Conservation (phyloP, 768 basidiomycete species). For the Hericium rajendrae region DNA sequence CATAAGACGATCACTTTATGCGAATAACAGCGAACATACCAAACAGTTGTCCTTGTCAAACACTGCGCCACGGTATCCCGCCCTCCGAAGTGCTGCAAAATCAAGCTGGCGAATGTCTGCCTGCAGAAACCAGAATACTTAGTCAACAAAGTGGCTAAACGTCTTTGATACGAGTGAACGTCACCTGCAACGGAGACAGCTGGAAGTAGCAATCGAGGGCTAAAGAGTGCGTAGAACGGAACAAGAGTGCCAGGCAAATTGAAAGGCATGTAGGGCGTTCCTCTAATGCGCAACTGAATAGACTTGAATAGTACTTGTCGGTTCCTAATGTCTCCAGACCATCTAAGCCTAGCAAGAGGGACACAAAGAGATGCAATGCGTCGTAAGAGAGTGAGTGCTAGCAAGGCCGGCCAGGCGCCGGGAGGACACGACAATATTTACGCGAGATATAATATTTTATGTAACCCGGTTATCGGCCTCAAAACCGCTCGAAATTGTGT, state of each 20-base stretch:
- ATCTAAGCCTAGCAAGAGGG: too few species aligned
- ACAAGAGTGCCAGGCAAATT: conserved; percentile 65
- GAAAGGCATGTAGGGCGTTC: conserved; percentile 44
- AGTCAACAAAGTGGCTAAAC: neutral
- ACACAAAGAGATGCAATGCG: too few species aligned
- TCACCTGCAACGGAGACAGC: conserved; percentile 57
- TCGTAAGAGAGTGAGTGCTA: too few species aligned
- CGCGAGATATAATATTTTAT: too few species aligned
- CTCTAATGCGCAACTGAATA: too few species aligned
- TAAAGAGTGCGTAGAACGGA: conserved; percentile 59
- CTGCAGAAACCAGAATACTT: conserved; percentile 22
- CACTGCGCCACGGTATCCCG: conserved; percentile 83
- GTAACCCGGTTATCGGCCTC: too few species aligned
- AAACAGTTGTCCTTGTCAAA: conserved; percentile 98
- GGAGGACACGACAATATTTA: too few species aligned
- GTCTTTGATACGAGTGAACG: neutral
- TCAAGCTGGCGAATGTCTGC: conserved; percentile 82
- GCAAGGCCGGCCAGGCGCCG: too few species aligned
- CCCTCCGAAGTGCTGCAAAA: conserved; percentile 57
- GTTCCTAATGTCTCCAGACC: too few species aligned
- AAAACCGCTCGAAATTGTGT: too few species aligned
- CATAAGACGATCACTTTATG: neutral
- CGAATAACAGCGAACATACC: conserved; percentile 32
- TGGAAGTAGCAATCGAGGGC: conserved; percentile 63
- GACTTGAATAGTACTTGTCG: too few species aligned